Evolutionary conservation across 345 rosid genomes (phyloP).

Genomic region (Bruguiera parviflora): DNA sequence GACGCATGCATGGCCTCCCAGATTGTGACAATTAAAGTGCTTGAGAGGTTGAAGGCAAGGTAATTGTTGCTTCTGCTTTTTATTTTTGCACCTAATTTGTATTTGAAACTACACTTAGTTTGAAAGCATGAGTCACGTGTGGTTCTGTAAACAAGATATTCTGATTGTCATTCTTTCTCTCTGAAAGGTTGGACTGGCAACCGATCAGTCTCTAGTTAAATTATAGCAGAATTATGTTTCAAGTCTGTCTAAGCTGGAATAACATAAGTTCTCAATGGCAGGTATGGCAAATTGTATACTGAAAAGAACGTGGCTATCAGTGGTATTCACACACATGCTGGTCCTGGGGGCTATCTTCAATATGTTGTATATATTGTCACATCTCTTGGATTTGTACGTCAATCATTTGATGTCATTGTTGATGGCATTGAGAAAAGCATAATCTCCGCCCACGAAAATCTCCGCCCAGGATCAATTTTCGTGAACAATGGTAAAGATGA

Average conservation of each 20-base stretch:
- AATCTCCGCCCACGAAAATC: conserved; percentile 81
- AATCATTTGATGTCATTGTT: conserved; percentile 88
- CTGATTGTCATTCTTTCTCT: too few relatives aligned
- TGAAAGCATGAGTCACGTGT: too few relatives aligned
- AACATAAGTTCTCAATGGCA: conserved; percentile 9
- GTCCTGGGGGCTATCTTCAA: conserved; percentile 99
- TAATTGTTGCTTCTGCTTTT: conserved; percentile 5
- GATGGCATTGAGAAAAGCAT: conserved; percentile 91
- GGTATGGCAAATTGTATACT: conserved; percentile 81
- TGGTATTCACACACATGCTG: conserved; percentile 95
- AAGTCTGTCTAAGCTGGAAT: too few relatives aligned
- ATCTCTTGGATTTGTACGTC: conserved; percentile 89
- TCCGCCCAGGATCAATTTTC: conserved; percentile 75
- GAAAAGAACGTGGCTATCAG: conserved; percentile 85
- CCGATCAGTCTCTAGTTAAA: too few relatives aligned
- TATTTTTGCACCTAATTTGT: neutral
- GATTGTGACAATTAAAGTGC: conserved; percentile 71
- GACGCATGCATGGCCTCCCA: conserved; percentile 98
- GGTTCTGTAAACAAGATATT: too few relatives aligned
- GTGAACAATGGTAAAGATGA: conserved; percentile 54
- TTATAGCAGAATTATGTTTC: too few relatives aligned
- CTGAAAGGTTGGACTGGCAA: too few relatives aligned
- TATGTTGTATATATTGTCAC: conserved; percentile 81
- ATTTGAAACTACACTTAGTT: too few relatives aligned
- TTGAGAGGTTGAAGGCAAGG: conserved; percentile 86